Evolutionary conservation across 1,284 basidiomycete genomes (phyloP).

Genomic region (Sanguinoderma infundibulare): DNA sequence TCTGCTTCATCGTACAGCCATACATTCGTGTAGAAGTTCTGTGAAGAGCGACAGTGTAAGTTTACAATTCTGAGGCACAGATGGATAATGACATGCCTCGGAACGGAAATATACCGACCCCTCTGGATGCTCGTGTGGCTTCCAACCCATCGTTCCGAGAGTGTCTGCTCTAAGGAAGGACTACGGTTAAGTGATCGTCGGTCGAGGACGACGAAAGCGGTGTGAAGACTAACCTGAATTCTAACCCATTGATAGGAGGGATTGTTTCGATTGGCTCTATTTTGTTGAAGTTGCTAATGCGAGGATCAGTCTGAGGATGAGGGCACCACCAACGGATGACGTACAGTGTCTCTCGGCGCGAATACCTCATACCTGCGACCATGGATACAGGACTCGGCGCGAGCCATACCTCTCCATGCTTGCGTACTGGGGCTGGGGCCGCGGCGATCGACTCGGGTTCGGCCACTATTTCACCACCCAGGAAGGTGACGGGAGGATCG

Average conservation of each 20-base stretch:
- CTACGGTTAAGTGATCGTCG: not conserved
- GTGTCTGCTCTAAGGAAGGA: not conserved
- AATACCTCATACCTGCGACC: not conserved
- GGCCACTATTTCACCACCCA: not conserved
- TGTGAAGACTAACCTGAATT: not conserved
- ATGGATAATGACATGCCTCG: not conserved
- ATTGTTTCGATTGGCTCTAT: not conserved
- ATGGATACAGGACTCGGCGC: not conserved
- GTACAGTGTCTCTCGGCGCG: not conserved
- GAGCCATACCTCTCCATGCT: not conserved
- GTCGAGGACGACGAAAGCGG: not conserved
- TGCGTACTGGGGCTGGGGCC: not conserved
- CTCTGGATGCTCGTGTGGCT: not conserved
- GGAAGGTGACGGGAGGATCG: not conserved
- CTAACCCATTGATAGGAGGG: not conserved
- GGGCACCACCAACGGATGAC: not conserved
- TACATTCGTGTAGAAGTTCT: not conserved
- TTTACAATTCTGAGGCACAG: not conserved
- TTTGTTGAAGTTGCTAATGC: not conserved
- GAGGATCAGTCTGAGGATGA: not conserved
- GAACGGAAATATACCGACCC: not conserved
- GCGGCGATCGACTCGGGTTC: not conserved
- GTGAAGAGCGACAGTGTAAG: too few species aligned
- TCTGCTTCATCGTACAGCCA: not conserved
- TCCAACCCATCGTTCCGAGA: not conserved